phyloP scores from a whole-genome alignment of 2,329 filamentous ascomycete genomes.

The Chrysosporium queenslandicum region DNA sequence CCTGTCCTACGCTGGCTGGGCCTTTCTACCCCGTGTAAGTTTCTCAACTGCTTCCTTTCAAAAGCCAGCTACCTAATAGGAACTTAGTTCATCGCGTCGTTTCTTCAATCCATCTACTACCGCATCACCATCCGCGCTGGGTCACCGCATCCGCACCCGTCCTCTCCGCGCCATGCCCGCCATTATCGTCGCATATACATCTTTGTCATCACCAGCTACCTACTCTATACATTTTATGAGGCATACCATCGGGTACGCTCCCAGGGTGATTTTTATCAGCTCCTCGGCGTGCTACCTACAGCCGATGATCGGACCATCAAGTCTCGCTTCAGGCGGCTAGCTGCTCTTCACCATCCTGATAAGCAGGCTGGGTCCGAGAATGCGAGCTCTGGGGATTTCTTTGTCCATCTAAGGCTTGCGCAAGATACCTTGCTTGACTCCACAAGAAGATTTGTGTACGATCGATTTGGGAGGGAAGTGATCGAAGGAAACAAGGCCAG shows the following conservation, averaged over 20 bases:
- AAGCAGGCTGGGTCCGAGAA: slow-evolving; percentile 45
- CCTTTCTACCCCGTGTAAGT: slow-evolving; percentile 51
- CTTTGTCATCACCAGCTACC: slow-evolving; percentile 70
- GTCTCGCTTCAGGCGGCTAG: slow-evolving; percentile 69
- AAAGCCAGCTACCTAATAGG: neutral
- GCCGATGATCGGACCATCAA: slow-evolving; percentile 70
- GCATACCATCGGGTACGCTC: slow-evolving; percentile 69
- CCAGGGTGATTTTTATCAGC: slow-evolving; percentile 65
- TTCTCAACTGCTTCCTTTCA: neutral
- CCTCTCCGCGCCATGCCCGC: slow-evolving; percentile 56
- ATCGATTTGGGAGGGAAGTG: slow-evolving; percentile 70
- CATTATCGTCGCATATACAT: slow-evolving; percentile 79
- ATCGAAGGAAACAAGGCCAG: slow-evolving; percentile 46
- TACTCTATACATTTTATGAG: slow-evolving; percentile 87
- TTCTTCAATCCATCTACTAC: slow-evolving; percentile 75
- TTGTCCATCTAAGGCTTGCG: slow-evolving; percentile 73
- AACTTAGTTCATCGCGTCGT: slow-evolving; percentile 61
- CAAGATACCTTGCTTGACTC: slow-evolving; percentile 73
- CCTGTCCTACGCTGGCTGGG: slow-evolving; percentile 51
- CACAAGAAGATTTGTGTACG: slow-evolving; percentile 73
- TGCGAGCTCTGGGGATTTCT: slow-evolving; percentile 41
- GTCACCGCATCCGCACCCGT: slow-evolving; percentile 60
- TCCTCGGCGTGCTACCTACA: slow-evolving; percentile 58
- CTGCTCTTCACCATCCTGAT: slow-evolving; percentile 66
- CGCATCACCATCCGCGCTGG: slow-evolving; percentile 80